These are phyloP conservation scores for Medicago ruthenica DNA, from an alignment of 306 rosid species.

Conservation along the genomic window DNA sequence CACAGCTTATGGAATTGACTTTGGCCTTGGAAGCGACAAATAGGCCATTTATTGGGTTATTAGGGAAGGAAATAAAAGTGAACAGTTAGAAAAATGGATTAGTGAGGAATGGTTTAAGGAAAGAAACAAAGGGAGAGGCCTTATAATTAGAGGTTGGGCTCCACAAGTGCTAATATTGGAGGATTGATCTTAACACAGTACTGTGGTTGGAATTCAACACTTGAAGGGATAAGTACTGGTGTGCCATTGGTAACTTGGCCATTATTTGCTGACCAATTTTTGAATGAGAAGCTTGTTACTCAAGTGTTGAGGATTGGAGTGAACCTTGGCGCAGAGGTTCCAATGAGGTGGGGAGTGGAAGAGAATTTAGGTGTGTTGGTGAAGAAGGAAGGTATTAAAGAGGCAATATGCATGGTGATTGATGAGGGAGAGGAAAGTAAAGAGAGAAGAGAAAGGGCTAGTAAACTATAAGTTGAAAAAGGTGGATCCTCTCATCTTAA, in stretches of 20 bases:
- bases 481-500: slow-evolving; percentile 61
- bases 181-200: slow-evolving; percentile 77
- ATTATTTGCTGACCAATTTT: slow-evolving; percentile 60
- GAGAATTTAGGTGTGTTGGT: slow-evolving; percentile 45
- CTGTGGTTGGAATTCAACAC: slow-evolving; percentile 77
- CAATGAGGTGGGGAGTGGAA: slow-evolving; percentile 47
- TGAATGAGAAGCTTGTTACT: slow-evolving; percentile 55
- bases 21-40: slow-evolving; percentile 66
- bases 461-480: slow-evolving; percentile 45
- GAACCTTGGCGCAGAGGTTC: slow-evolving; percentile 47
- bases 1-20: slow-evolving; percentile 59
- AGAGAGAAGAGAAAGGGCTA: slow-evolving; percentile 50
- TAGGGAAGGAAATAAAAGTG: slow-evolving; percentile 44
- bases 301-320: slow-evolving; percentile 52
- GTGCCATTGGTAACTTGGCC: slow-evolving; percentile 77
- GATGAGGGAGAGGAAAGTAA: slow-evolving; percentile 47
- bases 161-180: slow-evolving; percentile 67
- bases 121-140: slow-evolving; percentile 57
- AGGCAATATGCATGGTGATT: slow-evolving; percentile 57
- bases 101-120: slow-evolving; percentile 51
- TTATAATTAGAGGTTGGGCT: slow-evolving; percentile 75
- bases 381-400: slow-evolving; percentile 47
- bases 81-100: slow-evolving; percentile 60
- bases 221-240: slow-evolving; percentile 61
- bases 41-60: slow-evolving; percentile 75